Evolutionary conservation across 2,329 filamentous ascomycete genomes (phyloP), one percentile per base, ranked within the genome.

Genomic region (Coleophoma eucalyptorum): DNA sequence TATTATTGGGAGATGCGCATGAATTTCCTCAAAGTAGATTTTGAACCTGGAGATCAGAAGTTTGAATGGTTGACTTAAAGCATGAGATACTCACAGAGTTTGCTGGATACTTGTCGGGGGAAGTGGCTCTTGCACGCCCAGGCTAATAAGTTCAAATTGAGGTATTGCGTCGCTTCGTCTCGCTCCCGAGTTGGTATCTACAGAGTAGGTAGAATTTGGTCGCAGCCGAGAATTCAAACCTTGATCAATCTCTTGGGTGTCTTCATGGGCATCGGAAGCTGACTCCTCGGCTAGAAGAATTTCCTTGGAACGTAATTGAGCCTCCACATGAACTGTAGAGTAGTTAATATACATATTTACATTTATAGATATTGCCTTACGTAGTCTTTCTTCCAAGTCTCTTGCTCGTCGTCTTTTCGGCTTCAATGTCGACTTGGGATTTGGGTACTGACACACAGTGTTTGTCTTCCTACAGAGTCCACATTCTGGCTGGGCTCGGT

Each of bases 331-430:
- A 93, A 90, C 72, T 96, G 87, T 90, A 58, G 18, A n/a, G 38
- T 3, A 58, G 59, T 59, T 46, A 55, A 51, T 43, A 51, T 54
- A 60, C 61, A 56, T 34, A 49, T 13, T 48, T 11, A 15, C 18
- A 38, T 26, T 5, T 15, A n/a, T 43, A 49, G 41, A 16, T 47
- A 21, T 7, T 18, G 31, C 65, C 74, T 58, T 81, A 94, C 89
- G 88, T 65, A 97, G 73, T 63, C 93, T 81, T 57, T 90, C 90
- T 69, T 97, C 93, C 51, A 97, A 74, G 65, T 94, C 87, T 72
- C 89, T 94, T 55, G 96, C 92, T 68, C 96, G 96, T 58, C 89
- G 85, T 62, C 91, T 79, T 73, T 95, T 96, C 18, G 89, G 87
- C 4, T 90, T 88, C 50, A 90, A 89, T 73, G 96, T 96, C 71